Conservation (phyloP, 1,139 yeast genomes). For the Lodderomyces beijingensis region DNA sequence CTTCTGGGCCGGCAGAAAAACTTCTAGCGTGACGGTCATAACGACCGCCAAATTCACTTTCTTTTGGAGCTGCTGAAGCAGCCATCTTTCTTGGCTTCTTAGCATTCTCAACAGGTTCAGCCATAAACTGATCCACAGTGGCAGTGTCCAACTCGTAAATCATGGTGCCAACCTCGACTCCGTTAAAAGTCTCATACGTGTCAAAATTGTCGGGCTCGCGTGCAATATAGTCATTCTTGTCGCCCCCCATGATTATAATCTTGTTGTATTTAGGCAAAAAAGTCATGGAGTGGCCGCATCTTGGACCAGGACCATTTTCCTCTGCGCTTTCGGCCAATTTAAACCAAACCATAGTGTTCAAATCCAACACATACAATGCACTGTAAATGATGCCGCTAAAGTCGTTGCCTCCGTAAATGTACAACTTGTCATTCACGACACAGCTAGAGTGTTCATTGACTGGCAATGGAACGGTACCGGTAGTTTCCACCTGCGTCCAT, state of each 20-base stretch:
- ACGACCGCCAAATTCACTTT: conserved; percentile 5
- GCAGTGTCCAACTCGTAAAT: conserved; percentile 58
- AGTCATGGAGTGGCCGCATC: conserved; percentile 94
- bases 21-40: conserved; percentile 37
- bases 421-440: conserved; percentile 73
- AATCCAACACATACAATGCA: conserved; percentile 70
- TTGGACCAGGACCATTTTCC: conserved; percentile 62
- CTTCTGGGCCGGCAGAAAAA: conserved; percentile 40
- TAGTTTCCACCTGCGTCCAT: conserved; percentile 56
- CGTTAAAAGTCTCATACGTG: conserved; percentile 49
- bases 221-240: conserved; percentile 55
- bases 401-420: conserved; percentile 88
- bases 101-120: conserved; percentile 10
- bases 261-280: conserved; percentile 62
- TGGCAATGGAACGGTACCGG: conserved; percentile 74
- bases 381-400: conserved; percentile 67
- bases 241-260: conserved; percentile 89
- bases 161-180: conserved; percentile 52
- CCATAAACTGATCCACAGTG: conserved; percentile 29
- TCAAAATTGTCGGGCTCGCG: conserved; percentile 35
- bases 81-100: conserved; percentile 10
- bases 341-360: conserved; percentile 70
- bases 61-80: conserved; percentile 6
- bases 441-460: conserved; percentile 91
- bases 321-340: conserved; percentile 46